Base-by-base conservation (phyloP, 129 eudicot genomes). In the Chrysanthemum seticuspe region DNA sequence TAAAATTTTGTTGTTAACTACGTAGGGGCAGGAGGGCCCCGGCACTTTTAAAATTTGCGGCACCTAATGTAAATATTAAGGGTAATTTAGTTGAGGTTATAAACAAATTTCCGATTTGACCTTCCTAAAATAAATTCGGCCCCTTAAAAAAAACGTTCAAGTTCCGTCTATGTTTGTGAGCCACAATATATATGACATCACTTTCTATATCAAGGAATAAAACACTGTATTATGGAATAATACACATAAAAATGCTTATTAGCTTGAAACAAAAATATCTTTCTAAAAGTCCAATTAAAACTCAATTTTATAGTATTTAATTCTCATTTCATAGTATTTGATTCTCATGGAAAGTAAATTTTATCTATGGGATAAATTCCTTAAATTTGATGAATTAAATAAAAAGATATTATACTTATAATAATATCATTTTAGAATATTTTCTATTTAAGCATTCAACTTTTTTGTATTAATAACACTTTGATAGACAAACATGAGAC, bases 351-450 rank as follows among this genome's bases (percentile, higher is more conserved):
- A 13, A 9, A n/a, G 23, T 53, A 77, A 69, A 76, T 3, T 52
- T 68, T 31, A 3, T 48, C 16, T 18, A 13, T 27, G 61, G 75
- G 62, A 69, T 76, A 68, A 59, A 76, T 67, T 76, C 74, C 69
- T 53, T 45, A 67, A 25, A 44, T 58, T 67, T 68, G 34, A 47
- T 48, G 44, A 68, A 27, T 29, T 29, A 12, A 18, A 76, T 36
- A 4, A 27, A 58, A 76, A 56, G 58, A 23, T 56, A 23, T 23
- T 23, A 23, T 23, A 23, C 0, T 23, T 23, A 23, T 23, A 23
- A 23, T 23, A 23, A 23, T 23, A 52, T 52, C 6, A 11, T 7
- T 40, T 40, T 7, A 40, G 47, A 40, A 40, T 10, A n/a, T 1
- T 57, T n/a, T 15, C 19, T 15, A 19, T n/a, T 10, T 4, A 31